Evolutionary conservation across 176 grass and related monocot genomes (phyloP), one percentile per base, ranked within the genome.

Genomic region (Juncus effusus): DNA sequence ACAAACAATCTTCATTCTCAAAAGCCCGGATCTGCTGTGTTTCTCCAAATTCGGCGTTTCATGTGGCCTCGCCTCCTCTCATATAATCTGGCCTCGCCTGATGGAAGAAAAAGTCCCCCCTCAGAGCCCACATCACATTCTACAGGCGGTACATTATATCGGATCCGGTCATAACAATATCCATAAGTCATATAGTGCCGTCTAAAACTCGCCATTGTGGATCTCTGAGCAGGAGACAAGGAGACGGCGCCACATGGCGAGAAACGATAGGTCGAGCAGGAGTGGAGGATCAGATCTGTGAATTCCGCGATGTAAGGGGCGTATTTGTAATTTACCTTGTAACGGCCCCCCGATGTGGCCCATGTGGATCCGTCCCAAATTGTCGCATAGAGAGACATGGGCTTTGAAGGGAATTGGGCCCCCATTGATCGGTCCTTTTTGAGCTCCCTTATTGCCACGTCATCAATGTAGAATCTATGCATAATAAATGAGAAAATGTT

Each of bases 281-380:
- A 79, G 61, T 57, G 80, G 63, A 96, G 74, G 76, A 42, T n/a
- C 59, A 96, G 91, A 78, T 96, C 81, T 51, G 87, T 77, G 84
- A 96, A 96, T 72, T 96, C 79, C 6, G 91, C 91, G n/a, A 75
- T 80, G 69, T 83, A 96, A 55, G 87, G 91, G 44, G 84, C 91
- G 73, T 87, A 90, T 83, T 85, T 90, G 87, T 96, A 96, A 78
- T 96, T 81, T 64, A 96, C 87, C 86, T 88, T 96, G 79, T 96
- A 96, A 0, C 84, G 87, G 3, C 91, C 91, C 0, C 87, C 87
- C 1, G 87, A 96, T 42, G 91, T 96, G 60, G 91, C 91, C 91
- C 91, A 96, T 52, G 65, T 82, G 49, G 91, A 96, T 60, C 91
- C 91, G 65, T 96, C 91, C 91, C 87, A 96, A 78, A 96, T 96